Evolutionary conservation across 345 rosid species (phyloP).

Genomic region (Citrus medica): DNA sequence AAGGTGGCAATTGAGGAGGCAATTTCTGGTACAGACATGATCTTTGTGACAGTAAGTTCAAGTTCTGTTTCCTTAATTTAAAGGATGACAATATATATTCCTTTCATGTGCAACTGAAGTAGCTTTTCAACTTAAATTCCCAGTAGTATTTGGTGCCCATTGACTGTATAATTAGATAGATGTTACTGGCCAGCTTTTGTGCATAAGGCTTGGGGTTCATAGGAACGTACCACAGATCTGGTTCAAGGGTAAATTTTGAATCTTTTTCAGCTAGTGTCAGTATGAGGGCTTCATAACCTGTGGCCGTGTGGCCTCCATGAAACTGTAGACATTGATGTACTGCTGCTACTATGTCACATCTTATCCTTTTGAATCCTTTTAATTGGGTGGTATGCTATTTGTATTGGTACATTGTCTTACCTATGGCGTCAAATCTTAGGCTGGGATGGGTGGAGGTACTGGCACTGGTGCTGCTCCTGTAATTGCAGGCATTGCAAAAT

Average conservation of each 20-base stretch:
- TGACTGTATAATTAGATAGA: not conserved
- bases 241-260: not conserved
- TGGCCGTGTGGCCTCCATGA: no score
- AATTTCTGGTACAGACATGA: slow-evolving; percentile 87
- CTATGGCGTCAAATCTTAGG: slow-evolving; percentile 33
- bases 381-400: not conserved
- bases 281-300: not conserved
- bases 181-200: not conserved
- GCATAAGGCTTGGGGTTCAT: not conserved
- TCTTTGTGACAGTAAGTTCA: slow-evolving; percentile 82
- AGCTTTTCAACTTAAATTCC: not conserved
- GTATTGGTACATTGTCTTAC: slow-evolving; percentile 5
- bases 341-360: no score
- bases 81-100: not conserved
- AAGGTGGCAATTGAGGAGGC: slow-evolving; percentile 77
- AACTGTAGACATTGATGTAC: no score
- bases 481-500: slow-evolving; percentile 81
- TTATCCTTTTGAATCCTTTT: no score
- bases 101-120: not conserved
- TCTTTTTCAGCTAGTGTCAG: not conserved
- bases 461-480: slow-evolving; percentile 93
- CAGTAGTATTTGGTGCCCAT: not conserved
- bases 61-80: not conserved
- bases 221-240: not conserved
- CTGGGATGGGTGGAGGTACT: slow-evolving; percentile 99